Conservation (phyloP, 2,329 filamentous ascomycete species). For the Aspergillus pseudoviridinutans region DNA sequence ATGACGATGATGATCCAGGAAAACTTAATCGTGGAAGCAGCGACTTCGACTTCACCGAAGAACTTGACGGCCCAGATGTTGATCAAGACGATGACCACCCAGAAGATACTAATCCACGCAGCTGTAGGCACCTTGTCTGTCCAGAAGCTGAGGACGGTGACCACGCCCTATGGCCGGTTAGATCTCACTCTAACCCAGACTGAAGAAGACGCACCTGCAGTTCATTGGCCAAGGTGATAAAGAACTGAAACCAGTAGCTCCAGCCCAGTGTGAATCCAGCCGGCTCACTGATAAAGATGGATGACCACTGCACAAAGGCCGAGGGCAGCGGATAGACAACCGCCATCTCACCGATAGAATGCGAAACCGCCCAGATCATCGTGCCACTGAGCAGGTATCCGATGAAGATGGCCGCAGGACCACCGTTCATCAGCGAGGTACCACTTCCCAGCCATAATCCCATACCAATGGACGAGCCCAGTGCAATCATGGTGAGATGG, state of each 20-base stretch:
- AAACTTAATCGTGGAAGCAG: conserved; percentile 45
- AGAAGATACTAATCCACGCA: conserved; percentile 45
- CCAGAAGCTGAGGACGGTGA: conserved; percentile 45
- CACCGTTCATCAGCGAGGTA: conserved; percentile 38
- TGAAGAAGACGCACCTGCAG: conserved; percentile 22
- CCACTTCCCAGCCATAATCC: conserved; percentile 48
- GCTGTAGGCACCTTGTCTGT: conserved; percentile 41
- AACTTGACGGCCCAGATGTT: conserved; percentile 43
- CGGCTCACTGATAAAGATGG: conserved; percentile 43
- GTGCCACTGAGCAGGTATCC: conserved; percentile 40
- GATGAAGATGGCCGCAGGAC: conserved; percentile 44
- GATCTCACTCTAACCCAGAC: too few relatives aligned
- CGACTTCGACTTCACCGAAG: conserved; percentile 47
- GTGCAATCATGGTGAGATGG: conserved; percentile 39
- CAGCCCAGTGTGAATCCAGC: conserved; percentile 46
- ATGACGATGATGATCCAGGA: conserved; percentile 49
- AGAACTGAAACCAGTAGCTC: conserved; percentile 46
- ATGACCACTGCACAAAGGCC: conserved; percentile 47
- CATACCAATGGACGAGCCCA: conserved; percentile 44
- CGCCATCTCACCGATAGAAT: conserved; percentile 47
- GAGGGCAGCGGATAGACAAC: conserved; percentile 46
- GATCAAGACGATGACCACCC: conserved; percentile 40
- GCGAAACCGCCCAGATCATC: conserved; percentile 44
- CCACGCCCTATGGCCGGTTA: conserved; percentile 22
- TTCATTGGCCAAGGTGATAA: conserved; percentile 46